phyloP scores from a whole-genome alignment of 2,329 filamentous ascomycete species.

The Parasarocladium wereldwijsianum region DNA sequence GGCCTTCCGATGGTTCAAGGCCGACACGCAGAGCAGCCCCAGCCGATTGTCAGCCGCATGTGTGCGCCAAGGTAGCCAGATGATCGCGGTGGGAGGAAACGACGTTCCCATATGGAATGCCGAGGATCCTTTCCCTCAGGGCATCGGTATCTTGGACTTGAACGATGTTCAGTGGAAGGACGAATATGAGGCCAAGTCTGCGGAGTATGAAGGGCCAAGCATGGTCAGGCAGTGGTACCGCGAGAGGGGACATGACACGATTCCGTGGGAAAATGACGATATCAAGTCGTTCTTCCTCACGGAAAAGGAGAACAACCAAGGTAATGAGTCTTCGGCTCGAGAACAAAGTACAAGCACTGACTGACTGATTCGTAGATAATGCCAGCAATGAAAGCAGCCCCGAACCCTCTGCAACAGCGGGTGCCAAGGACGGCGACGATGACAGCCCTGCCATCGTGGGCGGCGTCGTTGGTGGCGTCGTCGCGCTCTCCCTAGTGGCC shows the following conservation, averaged over 20 bases:
- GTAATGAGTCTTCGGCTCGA: no score
- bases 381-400: no score
- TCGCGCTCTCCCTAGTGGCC: not conserved
- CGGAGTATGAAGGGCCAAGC: not conserved
- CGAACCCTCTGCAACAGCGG: no score
- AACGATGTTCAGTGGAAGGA: constrained; percentile 3
- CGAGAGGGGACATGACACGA: constrained; percentile 1
- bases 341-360: no score
- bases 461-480: constrained; percentile 1
- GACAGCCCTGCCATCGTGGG: constrained; percentile 2
- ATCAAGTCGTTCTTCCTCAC: constrained; percentile 3
- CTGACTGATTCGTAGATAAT: no score
- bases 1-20: constrained; percentile 3
- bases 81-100: constrained; percentile 3
- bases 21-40: not conserved
- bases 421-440: no score
- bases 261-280: constrained; percentile 3
- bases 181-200: constrained; percentile 1
- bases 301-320: no score
- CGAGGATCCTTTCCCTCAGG: constrained; percentile 2
- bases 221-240: constrained; percentile 1
- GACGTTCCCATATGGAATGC: constrained; percentile 2
- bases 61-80: constrained; percentile 1
- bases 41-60: constrained; percentile 1
- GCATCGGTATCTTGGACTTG: constrained; percentile 1